Percentiles rank a stretch among this genome's conserved stretches.
These are phyloP conservation scores for Fomitiporia mediterranea DNA, from an alignment of 1,284 basidiomycete species.

Conservation along the genomic window DNA sequence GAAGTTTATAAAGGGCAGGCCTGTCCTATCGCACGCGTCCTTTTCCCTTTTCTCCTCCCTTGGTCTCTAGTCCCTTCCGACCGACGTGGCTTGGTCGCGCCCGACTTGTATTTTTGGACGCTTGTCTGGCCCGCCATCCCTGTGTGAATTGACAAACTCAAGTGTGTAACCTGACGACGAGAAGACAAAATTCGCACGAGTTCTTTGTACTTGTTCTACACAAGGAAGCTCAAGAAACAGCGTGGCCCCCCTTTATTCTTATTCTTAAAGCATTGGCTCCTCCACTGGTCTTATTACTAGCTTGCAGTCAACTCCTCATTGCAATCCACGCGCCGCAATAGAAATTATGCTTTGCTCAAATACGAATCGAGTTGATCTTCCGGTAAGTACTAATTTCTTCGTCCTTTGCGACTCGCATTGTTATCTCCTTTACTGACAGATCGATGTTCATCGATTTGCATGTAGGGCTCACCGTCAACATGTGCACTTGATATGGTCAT, in stretches of 20 bases:
- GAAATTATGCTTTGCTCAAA: not conserved
- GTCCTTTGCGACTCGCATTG: not conserved
- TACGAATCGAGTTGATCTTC: not conserved
- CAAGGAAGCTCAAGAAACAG: not conserved
- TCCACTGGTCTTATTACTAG: not conserved
- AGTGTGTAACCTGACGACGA: not conserved
- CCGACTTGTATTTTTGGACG: not conserved
- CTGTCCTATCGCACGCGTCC: not conserved
- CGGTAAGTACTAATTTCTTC: not conserved
- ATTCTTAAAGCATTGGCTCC: not conserved
- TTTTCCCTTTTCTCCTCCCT: not conserved
- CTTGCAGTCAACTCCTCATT: not conserved
- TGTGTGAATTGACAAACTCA: not conserved
- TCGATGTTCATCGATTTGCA: not conserved
- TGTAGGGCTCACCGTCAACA: constrained; percentile 20
- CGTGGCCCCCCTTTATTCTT: not conserved
- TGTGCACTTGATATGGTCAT: constrained; percentile 18
- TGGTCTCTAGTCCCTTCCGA: not conserved
- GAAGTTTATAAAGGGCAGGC: not conserved
- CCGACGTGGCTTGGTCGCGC: not conserved
- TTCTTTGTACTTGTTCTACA: not conserved
- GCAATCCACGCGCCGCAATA: not conserved
- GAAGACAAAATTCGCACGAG: not conserved
- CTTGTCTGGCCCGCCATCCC: not conserved
- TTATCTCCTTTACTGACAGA: not conserved